A percentile compares a stretch with the other conserved stretches of the same genome.
phyloP scores from a whole-genome alignment of 345 rosid species.

The Gossypium australe region DNA sequence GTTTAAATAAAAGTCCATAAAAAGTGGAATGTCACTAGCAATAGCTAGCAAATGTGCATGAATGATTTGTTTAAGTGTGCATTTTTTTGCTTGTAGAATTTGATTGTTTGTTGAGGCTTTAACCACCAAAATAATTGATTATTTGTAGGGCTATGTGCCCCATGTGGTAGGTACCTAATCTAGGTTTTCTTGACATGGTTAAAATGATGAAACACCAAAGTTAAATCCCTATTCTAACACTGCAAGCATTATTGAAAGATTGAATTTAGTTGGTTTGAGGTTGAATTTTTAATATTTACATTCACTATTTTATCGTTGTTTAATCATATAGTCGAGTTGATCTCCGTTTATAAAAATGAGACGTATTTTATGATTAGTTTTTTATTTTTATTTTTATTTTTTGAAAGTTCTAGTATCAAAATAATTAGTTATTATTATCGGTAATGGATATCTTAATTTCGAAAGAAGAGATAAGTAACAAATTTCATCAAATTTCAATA shows the following conservation, averaged over 20 bases:
- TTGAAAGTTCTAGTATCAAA: rapidly evolving
- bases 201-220: not conserved
- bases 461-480: too few species aligned
- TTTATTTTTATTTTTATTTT: too few species aligned
- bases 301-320: too few species aligned
- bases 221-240: too few species aligned
- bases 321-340: too few species aligned
- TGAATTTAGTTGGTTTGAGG: not conserved
- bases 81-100: constrained; percentile 8
- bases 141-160: constrained; percentile 8
- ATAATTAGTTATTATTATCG: rapidly evolving
- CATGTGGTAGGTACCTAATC: constrained; percentile 10
- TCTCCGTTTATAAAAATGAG: too few species aligned
- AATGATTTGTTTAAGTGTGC: constrained; percentile 6
- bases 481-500: too few species aligned
- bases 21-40: not conserved
- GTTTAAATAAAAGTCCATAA: not conserved
- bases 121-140: constrained; percentile 26
- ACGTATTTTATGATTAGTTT: too few species aligned
- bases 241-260: not conserved
- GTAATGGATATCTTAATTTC: too few species aligned
- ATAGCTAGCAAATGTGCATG: constrained; percentile 23
- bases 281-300: not conserved
- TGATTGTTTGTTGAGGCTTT: constrained; percentile 19
- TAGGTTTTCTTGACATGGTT: not conserved